A percentile compares a stretch with the other conserved stretches of the same genome.
Conservation (phyloP, 495 filamentous ascomycete genomes). For the Podospora appendiculata region DNA sequence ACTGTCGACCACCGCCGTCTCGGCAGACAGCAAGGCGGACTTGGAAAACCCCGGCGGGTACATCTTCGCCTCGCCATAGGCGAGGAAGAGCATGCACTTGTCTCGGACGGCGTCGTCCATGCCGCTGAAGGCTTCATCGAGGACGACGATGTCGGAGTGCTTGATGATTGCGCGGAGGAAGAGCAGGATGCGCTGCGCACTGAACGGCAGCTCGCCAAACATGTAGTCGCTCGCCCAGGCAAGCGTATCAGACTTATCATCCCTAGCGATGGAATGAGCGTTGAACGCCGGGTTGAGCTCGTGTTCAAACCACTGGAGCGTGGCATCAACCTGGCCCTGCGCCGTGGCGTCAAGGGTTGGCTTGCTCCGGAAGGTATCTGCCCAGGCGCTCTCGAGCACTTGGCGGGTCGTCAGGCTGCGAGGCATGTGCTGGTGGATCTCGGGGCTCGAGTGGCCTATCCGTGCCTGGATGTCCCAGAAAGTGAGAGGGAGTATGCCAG, state of each 20-base stretch:
- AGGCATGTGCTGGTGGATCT: slow-evolving; percentile 91
- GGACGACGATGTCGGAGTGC: slow-evolving; percentile 76
- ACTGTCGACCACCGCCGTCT: slow-evolving; percentile 30
- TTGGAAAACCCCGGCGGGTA: slow-evolving; percentile 11
- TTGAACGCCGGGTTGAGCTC: slow-evolving; percentile 54
- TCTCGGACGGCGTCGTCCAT: slow-evolving; percentile 77
- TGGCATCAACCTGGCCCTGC: slow-evolving; percentile 51
- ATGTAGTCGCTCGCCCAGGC: slow-evolving; percentile 60
- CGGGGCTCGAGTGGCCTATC: slow-evolving; percentile 86
- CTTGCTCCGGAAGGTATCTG: slow-evolving; percentile 71
- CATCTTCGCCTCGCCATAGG: slow-evolving; percentile 44
- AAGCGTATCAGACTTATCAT: slow-evolving; percentile 18
- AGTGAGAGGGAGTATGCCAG: slow-evolving; percentile 66
- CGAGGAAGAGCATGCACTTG: slow-evolving; percentile 74
- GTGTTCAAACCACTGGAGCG: slow-evolving; percentile 62
- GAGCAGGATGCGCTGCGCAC: slow-evolving; percentile 73
- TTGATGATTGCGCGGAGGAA: slow-evolving; percentile 81
- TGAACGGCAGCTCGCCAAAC: slow-evolving; percentile 70
- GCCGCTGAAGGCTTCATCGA: slow-evolving; percentile 90
- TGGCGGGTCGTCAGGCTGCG: slow-evolving; percentile 65
- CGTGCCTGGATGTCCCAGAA: slow-evolving; percentile 87
- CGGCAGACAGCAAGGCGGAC: neutral
- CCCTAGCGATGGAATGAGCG: neutral
- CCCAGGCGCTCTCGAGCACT: slow-evolving; percentile 76
- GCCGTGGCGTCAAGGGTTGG: slow-evolving; percentile 53